Base-by-base conservation (phyloP, 179 eudicot genomes). In the Beta macrorhiza region DNA sequence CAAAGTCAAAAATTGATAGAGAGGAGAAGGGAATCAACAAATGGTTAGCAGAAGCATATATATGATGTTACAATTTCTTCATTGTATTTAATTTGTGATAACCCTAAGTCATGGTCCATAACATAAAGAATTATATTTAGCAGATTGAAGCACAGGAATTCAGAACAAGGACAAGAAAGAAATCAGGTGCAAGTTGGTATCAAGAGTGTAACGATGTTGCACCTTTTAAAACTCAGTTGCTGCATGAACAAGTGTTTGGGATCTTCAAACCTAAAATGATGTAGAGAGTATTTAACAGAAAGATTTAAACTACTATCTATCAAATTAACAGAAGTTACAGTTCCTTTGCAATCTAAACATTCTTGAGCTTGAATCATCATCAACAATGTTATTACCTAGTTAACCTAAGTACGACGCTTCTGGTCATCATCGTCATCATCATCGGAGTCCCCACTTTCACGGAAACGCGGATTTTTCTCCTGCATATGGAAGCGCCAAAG, bases 391-490 rank as follows among this genome's bases (percentile, higher is more conserved):
- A 15, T 68, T 79, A 67, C 6, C 74, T 37, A 52, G n/a, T 70
- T 59, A 15, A 32, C 76, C 83, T 87, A 92, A 51, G 86, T 68
- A 63, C 85, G 86, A 72, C 85, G 87, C 87, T 92, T 93, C 53
- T 83, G 82, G 75, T 89, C 95, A 75, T 90, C 97, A 17, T 93
- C 98, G 67, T 95, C 98, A 0, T 95, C 98, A 0, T 92, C 97
- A 78, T 95, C 97, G 9, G 98, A 95, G 83, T 95, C 97, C 11
- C 98, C 98, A 79, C 93, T 91, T 84, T 95, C 97, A 74, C 97
- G 95, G 73, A 93, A 95, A 49, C 98, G 91, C 49, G 98, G 98
- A 82, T 95, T 95, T 89, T 93, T 95, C 88, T 93, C 98, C 98
- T 95, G 97, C 71, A 75, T 59, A 69, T 62, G 67, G 11, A 14